A percentile compares a stretch with the other conserved stretches of the same genome.
phyloP scores from a whole-genome alignment of 164 flowering plant genomes.

The Aristolochia fimbriata region DNA sequence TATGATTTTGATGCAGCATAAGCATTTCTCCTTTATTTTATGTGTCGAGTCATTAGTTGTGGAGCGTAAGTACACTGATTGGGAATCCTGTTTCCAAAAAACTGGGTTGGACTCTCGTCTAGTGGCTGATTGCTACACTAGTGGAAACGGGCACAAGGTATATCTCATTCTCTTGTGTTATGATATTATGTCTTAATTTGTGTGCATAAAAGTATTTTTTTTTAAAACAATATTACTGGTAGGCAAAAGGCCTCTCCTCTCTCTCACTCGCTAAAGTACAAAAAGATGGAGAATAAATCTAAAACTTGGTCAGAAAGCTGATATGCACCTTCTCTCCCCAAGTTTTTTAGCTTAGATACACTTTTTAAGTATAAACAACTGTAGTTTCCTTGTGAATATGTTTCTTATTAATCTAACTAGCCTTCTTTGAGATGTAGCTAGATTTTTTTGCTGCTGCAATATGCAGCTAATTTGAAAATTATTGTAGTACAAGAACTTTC shows the following conservation, averaged over 20 bases:
- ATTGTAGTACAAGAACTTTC: no score
- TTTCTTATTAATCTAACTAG: no score
- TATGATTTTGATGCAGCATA: slow-evolving; percentile 43
- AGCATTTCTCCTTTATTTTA: slow-evolving; percentile 60
- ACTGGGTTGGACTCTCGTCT: slow-evolving; percentile 46
- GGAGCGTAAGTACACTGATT: slow-evolving; percentile 35
- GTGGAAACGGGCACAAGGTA: slow-evolving; percentile 56
- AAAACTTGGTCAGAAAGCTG: no score
- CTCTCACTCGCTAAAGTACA: no score
- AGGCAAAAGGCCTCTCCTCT: neutral
- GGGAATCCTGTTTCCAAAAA: slow-evolving; percentile 66
- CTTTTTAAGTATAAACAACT: no score
- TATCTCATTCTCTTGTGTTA: slow-evolving; percentile 7
- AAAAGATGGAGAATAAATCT: no score
- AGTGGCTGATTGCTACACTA: slow-evolving; percentile 42
- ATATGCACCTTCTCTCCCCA: no score
- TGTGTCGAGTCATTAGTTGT: slow-evolving; percentile 60
- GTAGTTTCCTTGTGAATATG: no score
- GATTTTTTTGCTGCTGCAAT: no score
- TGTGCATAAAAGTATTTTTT: neutral
- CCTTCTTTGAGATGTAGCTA: no score
- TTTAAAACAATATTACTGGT: neutral
- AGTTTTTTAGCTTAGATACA: no score
- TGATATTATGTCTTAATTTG: neutral
- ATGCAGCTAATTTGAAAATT: no score